Conservation (phyloP, 352 stramenopile genomes). For the Phytophthora boehmeriae region DNA sequence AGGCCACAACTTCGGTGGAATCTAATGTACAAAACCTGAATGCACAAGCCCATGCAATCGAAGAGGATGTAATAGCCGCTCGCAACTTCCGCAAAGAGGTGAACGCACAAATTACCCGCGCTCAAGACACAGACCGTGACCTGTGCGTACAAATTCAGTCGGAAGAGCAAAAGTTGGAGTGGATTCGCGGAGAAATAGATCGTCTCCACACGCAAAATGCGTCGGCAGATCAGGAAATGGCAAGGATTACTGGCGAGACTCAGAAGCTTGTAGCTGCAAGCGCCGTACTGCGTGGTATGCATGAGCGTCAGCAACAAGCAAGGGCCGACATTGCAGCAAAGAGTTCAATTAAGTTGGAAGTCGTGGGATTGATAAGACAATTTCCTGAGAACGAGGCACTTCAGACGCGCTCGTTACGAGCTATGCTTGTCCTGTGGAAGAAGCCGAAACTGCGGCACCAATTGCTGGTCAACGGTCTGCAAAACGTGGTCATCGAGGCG, state of each 20-base stretch:
- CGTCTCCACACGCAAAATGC: constrained; percentile 32
- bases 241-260: constrained; percentile 17
- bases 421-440: constrained; percentile 26
- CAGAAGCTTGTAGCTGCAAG: constrained; percentile 12
- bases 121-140: constrained; percentile 21
- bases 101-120: constrained; percentile 27
- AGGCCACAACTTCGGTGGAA: constrained; percentile 14
- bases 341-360: constrained; percentile 34
- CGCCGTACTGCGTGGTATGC: constrained; percentile 9
- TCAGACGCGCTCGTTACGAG: constrained; percentile 27
- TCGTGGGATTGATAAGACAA: constrained; percentile 28
- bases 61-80: constrained; percentile 22
- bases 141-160: constrained; percentile 19
- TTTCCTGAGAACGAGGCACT: constrained; percentile 31
- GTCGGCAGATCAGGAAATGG: constrained; percentile 25
- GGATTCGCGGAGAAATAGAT: constrained; percentile 27
- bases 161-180: constrained; percentile 25
- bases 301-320: constrained; percentile 17
- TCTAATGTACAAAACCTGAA: constrained; percentile 8
- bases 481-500: constrained; percentile 27
- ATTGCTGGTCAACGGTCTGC: constrained; percentile 30
- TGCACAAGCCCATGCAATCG: constrained; percentile 4
- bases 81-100: constrained; percentile 31
- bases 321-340: constrained; percentile 16
- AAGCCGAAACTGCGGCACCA: constrained; percentile 24